phyloP scores from a whole-genome alignment of 345 rosid genomes.

The Populus ilicifolia region DNA sequence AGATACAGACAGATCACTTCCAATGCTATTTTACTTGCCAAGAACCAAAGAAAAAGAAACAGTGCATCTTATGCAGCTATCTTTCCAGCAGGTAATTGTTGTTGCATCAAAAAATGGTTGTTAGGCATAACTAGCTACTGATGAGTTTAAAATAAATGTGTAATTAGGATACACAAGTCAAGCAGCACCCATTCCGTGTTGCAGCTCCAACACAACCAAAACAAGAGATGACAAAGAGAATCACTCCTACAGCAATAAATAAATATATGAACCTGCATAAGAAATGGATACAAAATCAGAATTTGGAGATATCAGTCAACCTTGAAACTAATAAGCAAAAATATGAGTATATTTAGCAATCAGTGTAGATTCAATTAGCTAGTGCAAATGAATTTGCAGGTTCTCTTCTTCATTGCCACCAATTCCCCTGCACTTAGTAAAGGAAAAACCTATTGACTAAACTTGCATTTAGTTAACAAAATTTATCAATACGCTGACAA shows the following conservation, averaged over 20 bases:
- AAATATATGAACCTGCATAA: slow-evolving; percentile 83
- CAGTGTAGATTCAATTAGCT: neutral
- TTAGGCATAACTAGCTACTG: neutral
- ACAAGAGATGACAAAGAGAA: slow-evolving; percentile 82
- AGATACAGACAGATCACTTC: neutral
- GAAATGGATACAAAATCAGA: slow-evolving; percentile 17
- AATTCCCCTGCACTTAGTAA: neutral
- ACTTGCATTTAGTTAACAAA: neutral
- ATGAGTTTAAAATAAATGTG: neutral
- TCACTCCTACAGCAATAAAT: slow-evolving; percentile 78
- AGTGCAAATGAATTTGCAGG: neutral
- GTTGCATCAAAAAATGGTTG: neutral
- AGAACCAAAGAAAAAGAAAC: neutral
- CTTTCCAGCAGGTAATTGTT: neutral
- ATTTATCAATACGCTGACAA: neutral
- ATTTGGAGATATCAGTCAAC: neutral
- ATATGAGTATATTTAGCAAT: neutral
- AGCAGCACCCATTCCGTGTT: slow-evolving; percentile 85
- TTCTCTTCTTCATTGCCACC: neutral
- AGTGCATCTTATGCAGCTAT: neutral
- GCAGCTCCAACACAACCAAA: slow-evolving; percentile 82
- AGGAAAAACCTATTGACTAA: neutral
- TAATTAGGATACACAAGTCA: slow-evolving; percentile 84
- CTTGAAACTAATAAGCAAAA: neutral
- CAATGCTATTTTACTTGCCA: neutral